Base-by-base conservation (phyloP, 768 basidiomycete species). In the Russula earlei region DNA sequence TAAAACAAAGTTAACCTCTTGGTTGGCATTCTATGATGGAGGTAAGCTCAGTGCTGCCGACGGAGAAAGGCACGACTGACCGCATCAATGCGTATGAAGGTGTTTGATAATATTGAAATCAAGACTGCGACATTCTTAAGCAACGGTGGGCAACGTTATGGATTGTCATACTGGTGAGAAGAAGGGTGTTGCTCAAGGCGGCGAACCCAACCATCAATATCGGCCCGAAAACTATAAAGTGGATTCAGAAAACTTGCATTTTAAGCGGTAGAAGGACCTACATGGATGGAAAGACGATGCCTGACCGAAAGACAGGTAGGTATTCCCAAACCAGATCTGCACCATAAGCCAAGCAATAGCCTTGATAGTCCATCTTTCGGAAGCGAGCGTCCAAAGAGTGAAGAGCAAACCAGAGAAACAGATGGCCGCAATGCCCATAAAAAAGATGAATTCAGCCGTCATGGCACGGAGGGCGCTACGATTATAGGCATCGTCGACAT, bases 51-150 rank as follows among this genome's bases (percentile, higher is more conserved):
- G 46, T 15, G 36, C 36, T 14, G 27, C 8, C 10, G 15, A 47
- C 1, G 9, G 24, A 24, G 34, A 7, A 31, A 49, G 22, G 41
- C 38, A 41, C 31, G 29, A 67, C 78, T 51, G 54, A 80, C 80
- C 15, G 74, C 77, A 68, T 85, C 86, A 56, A 79, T 92, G 48
- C 79, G 74, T 2, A 88, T 87, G 56, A 91, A 91, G 0, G 91
- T 92, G 66, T 93, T 93, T 5, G 91, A 92, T 31, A 96, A 70
- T 45, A 94, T 89, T 8, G 90, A 93, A 57, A 95, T 93, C 44
- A 95, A 75, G 65, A 94, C 73, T 75, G 2, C 6, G 7, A 19
- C 9, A 2, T 24, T 19, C 34, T 33, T 37, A 49, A 36, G 51
- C 5, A 10, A 40, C 44, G 34, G 4, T 36, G 24, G 6, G 72